Base-by-base conservation (phyloP, 345 rosid species). In the Mercurialis annua region DNA sequence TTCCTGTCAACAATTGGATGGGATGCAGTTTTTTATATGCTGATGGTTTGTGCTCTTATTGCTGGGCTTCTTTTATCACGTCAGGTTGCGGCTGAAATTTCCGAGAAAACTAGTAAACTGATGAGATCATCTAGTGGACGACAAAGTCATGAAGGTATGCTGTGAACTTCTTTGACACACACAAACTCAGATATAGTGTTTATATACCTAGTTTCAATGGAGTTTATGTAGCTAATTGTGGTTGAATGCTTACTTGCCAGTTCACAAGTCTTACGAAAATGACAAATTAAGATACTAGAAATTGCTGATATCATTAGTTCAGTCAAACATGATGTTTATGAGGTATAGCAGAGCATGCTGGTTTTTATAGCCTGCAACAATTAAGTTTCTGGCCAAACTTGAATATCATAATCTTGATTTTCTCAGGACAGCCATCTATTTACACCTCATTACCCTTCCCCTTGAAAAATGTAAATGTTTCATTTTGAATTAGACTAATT, bases 21-120 rank as follows among this genome's bases (percentile, higher is more conserved):
- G 97, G 77, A 88, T 73, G 70, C 77, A 21, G 96, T 90, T 68
- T 89, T 93, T 75, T 30, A 69, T 17, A 93, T 90, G 99, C 75
- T 94, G 71, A 83, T 78, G 70, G 74, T 49, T 34, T 72, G 95
- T 17, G 97, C 96, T 44, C 86, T 91, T 18, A 71, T 86, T 36
- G 97, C 99, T 34, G 86, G 94, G 10, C 82, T 91, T 78, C 90
- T 91, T 68, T 74, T 91, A 59, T 82, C 95, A 11, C 82, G 82
- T 43, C 80, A 84, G 67, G 92, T 94, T 53, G 30, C 69, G 0
- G 69, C 72, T 2, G 93, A 88, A 81, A 75, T 85, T 23, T 15
- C 71, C 3, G 87, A 86, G 68, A 84, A 69, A 57, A 60, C 53
- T 27, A 42, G 59, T 26, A 71, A 54, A 58, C 70, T 30, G 3